Conservation (phyloP, 352 stramenopile genomes). For the Ophiocytium majus region DNA sequence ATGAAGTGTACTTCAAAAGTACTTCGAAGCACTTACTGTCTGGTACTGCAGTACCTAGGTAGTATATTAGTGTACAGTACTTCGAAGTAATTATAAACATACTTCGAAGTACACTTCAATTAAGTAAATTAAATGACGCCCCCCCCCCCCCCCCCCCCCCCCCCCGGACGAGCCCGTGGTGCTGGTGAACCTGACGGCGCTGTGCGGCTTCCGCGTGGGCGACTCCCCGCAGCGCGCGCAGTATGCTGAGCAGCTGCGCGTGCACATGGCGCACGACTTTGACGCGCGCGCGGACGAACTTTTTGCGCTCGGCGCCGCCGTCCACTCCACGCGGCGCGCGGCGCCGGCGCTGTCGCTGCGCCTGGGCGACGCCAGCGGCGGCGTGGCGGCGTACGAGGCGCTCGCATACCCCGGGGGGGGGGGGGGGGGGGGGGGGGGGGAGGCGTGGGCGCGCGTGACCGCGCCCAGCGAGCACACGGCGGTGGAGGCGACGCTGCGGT, state of each 20-base stretch:
- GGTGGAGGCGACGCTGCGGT: constrained; percentile 2
- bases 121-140: no score
- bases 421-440: neutral
- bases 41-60: no score
- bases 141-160: no score
- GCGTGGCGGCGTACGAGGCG: neutral
- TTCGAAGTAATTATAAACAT: no score
- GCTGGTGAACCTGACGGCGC: neutral
- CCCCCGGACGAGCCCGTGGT: neutral
- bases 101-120: no score
- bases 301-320: neutral
- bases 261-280: neutral
- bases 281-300: neutral
- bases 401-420: neutral
- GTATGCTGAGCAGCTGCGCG: neutral
- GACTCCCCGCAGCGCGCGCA: neutral
- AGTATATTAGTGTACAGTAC: no score
- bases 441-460: neutral
- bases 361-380: neutral
- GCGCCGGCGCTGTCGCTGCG: neutral
- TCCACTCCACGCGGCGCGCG: neutral
- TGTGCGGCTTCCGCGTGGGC: neutral
- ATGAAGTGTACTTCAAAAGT: no score
- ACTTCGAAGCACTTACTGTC: no score
- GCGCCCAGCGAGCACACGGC: neutral